phyloP scores from a whole-genome alignment of 805 yeast genomes.

The Kluyveromyces dobzhanskii region DNA sequence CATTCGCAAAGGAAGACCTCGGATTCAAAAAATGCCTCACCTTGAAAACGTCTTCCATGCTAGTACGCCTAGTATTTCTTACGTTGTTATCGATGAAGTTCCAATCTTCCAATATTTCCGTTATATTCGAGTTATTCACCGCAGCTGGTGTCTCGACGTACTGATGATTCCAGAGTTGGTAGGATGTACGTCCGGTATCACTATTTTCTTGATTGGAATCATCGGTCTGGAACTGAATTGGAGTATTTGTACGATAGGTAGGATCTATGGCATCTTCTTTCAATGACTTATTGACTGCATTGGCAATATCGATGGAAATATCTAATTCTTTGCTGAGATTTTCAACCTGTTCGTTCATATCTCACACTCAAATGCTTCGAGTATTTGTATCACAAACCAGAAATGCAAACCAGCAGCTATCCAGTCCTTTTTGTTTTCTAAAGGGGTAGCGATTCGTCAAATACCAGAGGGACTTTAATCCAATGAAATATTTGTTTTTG shows the following conservation, averaged over 20 bases:
- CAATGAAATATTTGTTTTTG: too few relatives aligned
- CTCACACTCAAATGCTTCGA: too few relatives aligned
- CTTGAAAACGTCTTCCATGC: slow-evolving; percentile 27
- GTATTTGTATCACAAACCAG: too few relatives aligned
- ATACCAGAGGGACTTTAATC: too few relatives aligned
- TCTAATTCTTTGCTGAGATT: slow-evolving; percentile 33
- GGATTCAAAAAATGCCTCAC: slow-evolving; percentile 28
- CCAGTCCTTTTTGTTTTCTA: too few relatives aligned
- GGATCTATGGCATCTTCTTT: slow-evolving; percentile 35
- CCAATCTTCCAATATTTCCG: slow-evolving; percentile 19
- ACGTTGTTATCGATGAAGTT: slow-evolving; percentile 1
- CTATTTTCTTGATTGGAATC: background rate
- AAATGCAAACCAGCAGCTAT: too few relatives aligned
- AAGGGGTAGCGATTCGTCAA: too few relatives aligned
- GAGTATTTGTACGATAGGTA: background rate
- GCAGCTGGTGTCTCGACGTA: background rate
- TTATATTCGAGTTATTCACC: background rate
- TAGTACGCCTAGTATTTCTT: slow-evolving; percentile 15
- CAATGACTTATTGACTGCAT: slow-evolving; percentile 56
- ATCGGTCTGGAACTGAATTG: slow-evolving; percentile 1
- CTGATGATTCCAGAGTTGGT: slow-evolving; percentile 5
- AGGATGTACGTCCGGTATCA: background rate
- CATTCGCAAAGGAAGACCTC: slow-evolving; percentile 29
- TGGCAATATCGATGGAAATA: slow-evolving; percentile 61
- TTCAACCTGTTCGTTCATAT: slow-evolving; percentile 1